Base-by-base conservation (phyloP, 305 asterid species). In the Ajuga reptans region DNA sequence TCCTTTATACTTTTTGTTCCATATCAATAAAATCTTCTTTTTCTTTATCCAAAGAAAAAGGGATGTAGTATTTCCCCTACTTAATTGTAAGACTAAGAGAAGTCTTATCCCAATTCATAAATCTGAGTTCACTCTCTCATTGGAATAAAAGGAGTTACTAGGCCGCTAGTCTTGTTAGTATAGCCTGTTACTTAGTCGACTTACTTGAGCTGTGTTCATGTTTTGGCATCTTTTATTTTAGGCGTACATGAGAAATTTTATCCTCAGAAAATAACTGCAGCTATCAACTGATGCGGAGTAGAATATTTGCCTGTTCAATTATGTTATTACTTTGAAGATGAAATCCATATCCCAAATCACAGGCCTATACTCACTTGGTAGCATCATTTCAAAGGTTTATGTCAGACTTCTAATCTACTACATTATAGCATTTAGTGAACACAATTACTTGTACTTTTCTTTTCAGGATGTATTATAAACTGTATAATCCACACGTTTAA, bases 271-370 rank as follows among this genome's bases (percentile, higher is more conserved):
- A 33, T 39, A n/a, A 34, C 39, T 17, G 60, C 49, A 31, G 66
- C 41, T 53, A 41, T 12, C 61, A 68, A 76, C 66, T 43, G 12
- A 43, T 43, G 63, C 42, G 66, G 69, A 57, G 15, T 68, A 66
- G 69, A 63, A 46, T 42, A 1, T 4, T 54, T 57, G 18, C 66
- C 58, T 63, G 10, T 51, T 37, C 34, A 58, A 45, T 12, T 37
- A 34, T 57, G 63, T 70, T 31, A 59, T 36, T 57, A 29, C 36
- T 6, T 61, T 39, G 41, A 29, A 51, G 14, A 24, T 62, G 4
- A 21, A 14, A 50, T 18, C 27, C 51, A 64, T 29, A 34, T 27
- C 66, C 27, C 27, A 15, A 10, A n/a, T 39, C 68, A 52, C 58
- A 60, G 52, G 9, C 1, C 70, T 29, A 41, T 42, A 12, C 18